These are phyloP conservation scores for Salix udensis DNA, from an alignment of 345 rosid genomes.

Conservation along the genomic window DNA sequence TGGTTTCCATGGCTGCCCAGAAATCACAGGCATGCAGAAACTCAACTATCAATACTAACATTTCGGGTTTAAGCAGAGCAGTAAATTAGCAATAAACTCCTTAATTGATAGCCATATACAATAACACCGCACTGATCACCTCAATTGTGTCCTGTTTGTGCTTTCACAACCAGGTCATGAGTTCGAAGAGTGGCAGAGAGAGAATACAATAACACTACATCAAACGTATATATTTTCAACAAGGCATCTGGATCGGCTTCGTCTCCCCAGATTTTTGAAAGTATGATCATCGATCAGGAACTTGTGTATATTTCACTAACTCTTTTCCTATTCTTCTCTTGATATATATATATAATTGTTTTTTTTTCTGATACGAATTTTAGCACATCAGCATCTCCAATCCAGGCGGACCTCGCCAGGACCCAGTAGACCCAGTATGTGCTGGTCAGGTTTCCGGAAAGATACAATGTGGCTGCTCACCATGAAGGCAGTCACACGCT, in stretches of 20 bases:
- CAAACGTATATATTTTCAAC: not conserved
- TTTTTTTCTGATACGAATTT: not conserved
- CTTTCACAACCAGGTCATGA: too few relatives aligned
- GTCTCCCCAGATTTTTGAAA: conserved; percentile 24
- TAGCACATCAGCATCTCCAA: conserved; percentile 28
- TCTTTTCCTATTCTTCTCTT: not conserved
- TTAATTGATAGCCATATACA: conserved; percentile 11
- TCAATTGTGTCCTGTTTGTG: too few relatives aligned
- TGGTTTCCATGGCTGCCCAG: not conserved
- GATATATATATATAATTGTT: too few relatives aligned
- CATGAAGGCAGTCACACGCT: conserved; percentile 92
- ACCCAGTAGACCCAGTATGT: conserved; percentile 43
- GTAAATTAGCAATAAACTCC: conserved; percentile 3
- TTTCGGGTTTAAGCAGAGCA: not conserved
- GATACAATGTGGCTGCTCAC: conserved; percentile 84
- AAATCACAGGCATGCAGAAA: not conserved
- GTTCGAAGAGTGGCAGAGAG: too few relatives aligned
- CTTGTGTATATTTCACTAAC: not conserved
- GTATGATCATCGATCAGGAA: not conserved
- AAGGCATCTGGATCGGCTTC: conserved; percentile 31
- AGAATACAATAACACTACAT: not conserved
- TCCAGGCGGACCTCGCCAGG: conserved; percentile 51
- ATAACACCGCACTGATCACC: not conserved
- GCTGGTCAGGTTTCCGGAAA: conserved; percentile 74
- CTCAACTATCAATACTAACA: not conserved